Percentiles rank a stretch among this genome's conserved stretches.
Conservation (phyloP, 768 basidiomycete species). For the Auriscalpium orientale region DNA sequence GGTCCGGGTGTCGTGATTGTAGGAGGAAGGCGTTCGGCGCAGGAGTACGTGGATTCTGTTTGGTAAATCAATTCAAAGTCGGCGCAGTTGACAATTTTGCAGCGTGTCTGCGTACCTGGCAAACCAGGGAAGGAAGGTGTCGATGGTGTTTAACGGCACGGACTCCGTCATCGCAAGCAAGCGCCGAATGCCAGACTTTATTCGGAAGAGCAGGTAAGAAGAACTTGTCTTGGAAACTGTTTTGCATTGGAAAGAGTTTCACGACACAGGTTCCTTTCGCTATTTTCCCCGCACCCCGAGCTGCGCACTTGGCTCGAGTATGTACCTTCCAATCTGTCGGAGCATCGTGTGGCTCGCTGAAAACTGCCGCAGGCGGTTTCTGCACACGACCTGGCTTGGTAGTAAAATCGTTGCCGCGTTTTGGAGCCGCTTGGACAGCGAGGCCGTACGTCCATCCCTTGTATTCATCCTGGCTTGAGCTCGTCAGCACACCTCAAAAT, state of each 20-base stretch:
- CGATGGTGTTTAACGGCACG: slow-evolving; percentile 42
- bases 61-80: not conserved
- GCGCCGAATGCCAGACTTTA: slow-evolving; percentile 41
- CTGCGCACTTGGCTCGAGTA: slow-evolving; percentile 49
- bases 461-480: not conserved
- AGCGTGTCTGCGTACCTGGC: slow-evolving; percentile 45
- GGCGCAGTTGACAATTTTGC: not conserved
- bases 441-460: slow-evolving; percentile 1
- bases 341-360: too few relatives aligned
- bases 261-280: slow-evolving; percentile 33
- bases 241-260: not conserved
- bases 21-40: slow-evolving; percentile 62
- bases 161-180: slow-evolving; percentile 44
- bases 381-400: slow-evolving; percentile 52
- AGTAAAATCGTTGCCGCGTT: slow-evolving; percentile 34
- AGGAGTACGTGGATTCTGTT: slow-evolving; percentile 35
- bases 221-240: not conserved
- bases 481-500: slow-evolving; percentile 19
- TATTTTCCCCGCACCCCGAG: slow-evolving; percentile 41
- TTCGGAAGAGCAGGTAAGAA: slow-evolving; percentile 51
- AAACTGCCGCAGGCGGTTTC: slow-evolving; percentile 34
- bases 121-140: slow-evolving; percentile 38
- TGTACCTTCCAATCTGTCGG: slow-evolving; percentile 12
- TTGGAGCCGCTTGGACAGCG: slow-evolving; percentile 37
- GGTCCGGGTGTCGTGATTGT: slow-evolving; percentile 36